Base-by-base conservation (phyloP, 139 green algal genomes). In the Zygnema circumcarinatum region DNA sequence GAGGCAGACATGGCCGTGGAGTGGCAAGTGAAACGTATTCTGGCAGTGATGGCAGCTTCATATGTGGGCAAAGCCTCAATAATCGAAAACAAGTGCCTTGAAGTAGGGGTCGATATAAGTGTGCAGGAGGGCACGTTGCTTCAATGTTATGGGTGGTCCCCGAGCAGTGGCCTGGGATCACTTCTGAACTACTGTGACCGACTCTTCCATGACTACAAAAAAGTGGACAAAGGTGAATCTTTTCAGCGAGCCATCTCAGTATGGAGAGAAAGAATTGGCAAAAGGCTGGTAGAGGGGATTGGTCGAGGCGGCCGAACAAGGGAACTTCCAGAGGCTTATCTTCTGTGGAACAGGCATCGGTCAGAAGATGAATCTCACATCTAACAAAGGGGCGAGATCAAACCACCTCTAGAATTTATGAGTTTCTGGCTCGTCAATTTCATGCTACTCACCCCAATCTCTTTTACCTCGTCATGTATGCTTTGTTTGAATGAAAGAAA, bases 121-220 rank as follows among this genome's bases (percentile, higher is more conserved):
- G 35, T 25, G 16, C 69, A 90, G 25, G 76, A 88, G 54, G 76
- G n/a, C 35, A 25, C 33, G n/a, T 32, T 87, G 36, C 39, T 90
- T 25, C 52, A 90, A 74, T 31, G 42, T 7, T 88, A 81, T 39
- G 85, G 85, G 29, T 87, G 85, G 76, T 32, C 69, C 25, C 75
- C 38, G 36, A 36, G 31, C 21, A 88, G 40, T 67, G 85, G 85
- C 1, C 20, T 90, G 2, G 85, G 85, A 2, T 81, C 41, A 1
- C 31, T 90, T 0, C 85, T 90, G 11, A 90, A 90, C 54, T 90
- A 84, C 85, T 47, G n/a, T 20, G 41, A 88, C 56, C 85, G 85
- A 38, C 52, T 86, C 2, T 41, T 38, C 29, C 79, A 86, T 39
- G 79, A 86, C 76, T 84, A 84, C 39, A 78, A 20, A 16, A 62